Conservation (phyloP, 805 yeast species). For the Barnettozyma siamensis region DNA sequence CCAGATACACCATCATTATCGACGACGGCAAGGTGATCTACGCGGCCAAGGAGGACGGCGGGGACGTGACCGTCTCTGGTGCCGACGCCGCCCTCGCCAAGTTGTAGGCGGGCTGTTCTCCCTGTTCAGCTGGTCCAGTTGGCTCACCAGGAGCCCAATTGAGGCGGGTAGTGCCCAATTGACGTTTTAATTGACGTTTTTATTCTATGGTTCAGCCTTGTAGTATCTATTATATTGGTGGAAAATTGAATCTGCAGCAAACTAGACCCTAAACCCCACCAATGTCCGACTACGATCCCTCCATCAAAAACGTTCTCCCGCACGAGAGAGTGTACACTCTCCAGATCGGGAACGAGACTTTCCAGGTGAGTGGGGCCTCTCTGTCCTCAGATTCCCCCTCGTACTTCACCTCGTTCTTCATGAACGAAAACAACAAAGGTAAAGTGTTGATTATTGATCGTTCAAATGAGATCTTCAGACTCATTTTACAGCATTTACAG, state of each 20-base stretch:
- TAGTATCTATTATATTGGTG: background rate
- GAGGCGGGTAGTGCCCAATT: background rate
- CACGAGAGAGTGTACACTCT: slow-evolving; percentile 64
- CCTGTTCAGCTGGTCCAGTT: background rate
- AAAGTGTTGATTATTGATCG: slow-evolving; percentile 63
- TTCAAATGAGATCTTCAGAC: slow-evolving; percentile 60
- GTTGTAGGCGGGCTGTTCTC: slow-evolving; percentile 11
- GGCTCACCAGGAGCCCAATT: background rate
- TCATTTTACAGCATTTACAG: slow-evolving; percentile 67
- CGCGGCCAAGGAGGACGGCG: slow-evolving; percentile 31
- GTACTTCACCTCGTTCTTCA: slow-evolving; percentile 72
- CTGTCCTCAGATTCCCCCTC: slow-evolving; percentile 84
- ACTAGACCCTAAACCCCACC: too few relatives aligned
- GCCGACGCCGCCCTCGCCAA: slow-evolving; percentile 27
- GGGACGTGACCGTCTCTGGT: slow-evolving; percentile 23
- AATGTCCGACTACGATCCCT: slow-evolving; percentile 27
- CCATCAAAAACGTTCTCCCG: slow-evolving; percentile 52
- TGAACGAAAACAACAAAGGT: slow-evolving; percentile 29
- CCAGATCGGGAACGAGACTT: slow-evolving; percentile 61
- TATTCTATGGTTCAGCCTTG: background rate
- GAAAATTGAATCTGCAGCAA: too few relatives aligned
- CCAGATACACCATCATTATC: slow-evolving; percentile 69
- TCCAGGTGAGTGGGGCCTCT: slow-evolving; percentile 75
- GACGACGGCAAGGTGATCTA: slow-evolving; percentile 50
- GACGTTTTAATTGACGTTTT: background rate